These are phyloP conservation scores for Hymenoscyphus albidus DNA, from an alignment of 2,329 filamentous ascomycete genomes.

Conservation along the genomic window DNA sequence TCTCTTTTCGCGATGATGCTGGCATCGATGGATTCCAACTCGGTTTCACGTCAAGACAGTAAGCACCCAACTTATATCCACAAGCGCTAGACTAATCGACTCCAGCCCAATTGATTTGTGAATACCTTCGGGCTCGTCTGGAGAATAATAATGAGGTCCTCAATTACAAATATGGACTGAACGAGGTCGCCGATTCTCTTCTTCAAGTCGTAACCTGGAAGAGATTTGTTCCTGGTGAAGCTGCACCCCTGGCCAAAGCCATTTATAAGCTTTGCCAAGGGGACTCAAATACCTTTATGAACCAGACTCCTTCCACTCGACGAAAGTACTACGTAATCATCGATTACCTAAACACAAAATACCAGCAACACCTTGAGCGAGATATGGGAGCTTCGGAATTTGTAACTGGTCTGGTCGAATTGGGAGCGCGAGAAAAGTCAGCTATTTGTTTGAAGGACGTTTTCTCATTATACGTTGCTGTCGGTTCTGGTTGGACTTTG, in stretches of 20 bases:
- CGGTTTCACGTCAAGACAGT: constrained; percentile 21
- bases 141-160: constrained; percentile 11
- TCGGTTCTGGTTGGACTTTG: constrained; percentile 25
- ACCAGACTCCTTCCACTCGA: constrained; percentile 23
- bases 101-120: constrained; percentile 23
- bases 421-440: constrained; percentile 30
- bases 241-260: constrained; percentile 17
- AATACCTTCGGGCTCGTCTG: constrained; percentile 22
- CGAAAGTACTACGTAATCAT: constrained; percentile 24
- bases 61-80: background rate
- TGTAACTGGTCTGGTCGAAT: constrained; percentile 24
- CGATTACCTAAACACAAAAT: constrained; percentile 19
- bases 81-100: background rate
- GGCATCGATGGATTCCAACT: constrained; percentile 10
- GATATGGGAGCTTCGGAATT: constrained; percentile 19
- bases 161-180: constrained; percentile 24
- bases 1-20: constrained; percentile 21
- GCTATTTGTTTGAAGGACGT: constrained; percentile 27
- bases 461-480: constrained; percentile 26
- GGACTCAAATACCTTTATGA: constrained; percentile 15
- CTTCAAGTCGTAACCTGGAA: constrained; percentile 15
- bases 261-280: constrained; percentile 20
- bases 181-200: constrained; percentile 20
- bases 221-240: constrained; percentile 21
- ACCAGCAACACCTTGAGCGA: constrained; percentile 17